Evolutionary conservation across 2,329 filamentous ascomycete species (phyloP).

Genomic region (Pleomassaria siparia): DNA sequence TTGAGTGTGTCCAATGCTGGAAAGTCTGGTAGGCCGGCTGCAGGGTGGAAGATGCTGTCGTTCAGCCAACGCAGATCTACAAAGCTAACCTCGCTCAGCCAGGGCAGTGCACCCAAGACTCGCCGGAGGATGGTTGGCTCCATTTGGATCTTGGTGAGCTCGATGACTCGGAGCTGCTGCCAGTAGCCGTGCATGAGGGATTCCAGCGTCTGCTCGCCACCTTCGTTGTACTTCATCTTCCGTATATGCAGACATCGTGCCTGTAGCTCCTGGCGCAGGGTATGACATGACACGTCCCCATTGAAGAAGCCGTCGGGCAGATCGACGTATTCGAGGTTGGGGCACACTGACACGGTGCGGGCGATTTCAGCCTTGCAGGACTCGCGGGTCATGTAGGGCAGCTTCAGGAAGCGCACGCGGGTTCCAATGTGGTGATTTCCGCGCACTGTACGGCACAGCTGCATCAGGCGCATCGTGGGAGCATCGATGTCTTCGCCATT

Average conservation of each 20-base stretch:
- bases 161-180: conserved; percentile 71
- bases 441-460: conserved; percentile 80
- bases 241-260: conserved; percentile 79
- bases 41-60: conserved; percentile 72
- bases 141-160: conserved; percentile 67
- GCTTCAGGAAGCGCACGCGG: conserved; percentile 77
- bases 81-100: conserved; percentile 74
- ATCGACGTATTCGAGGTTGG: conserved; percentile 86
- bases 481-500: conserved; percentile 81
- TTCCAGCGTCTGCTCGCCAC: conserved; percentile 77
- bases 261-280: conserved; percentile 81
- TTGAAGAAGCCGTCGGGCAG: conserved; percentile 84
- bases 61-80: conserved; percentile 69
- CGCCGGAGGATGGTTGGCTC: conserved; percentile 71
- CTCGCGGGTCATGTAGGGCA: conserved; percentile 93
- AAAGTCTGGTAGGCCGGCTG: conserved; percentile 68
- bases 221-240: conserved; percentile 83
- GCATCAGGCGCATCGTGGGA: conserved; percentile 70
- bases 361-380: conserved; percentile 82
- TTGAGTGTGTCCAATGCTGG: conserved; percentile 74
- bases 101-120: conserved; percentile 67
- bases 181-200: conserved; percentile 68
- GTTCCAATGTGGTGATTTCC: conserved; percentile 71
- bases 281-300: conserved; percentile 74
- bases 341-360: conserved; percentile 79